Evolutionary conservation across 352 stramenopile genomes (phyloP), one percentile per base, ranked within the genome.

Genomic region (Blastocystis sp.): DNA sequence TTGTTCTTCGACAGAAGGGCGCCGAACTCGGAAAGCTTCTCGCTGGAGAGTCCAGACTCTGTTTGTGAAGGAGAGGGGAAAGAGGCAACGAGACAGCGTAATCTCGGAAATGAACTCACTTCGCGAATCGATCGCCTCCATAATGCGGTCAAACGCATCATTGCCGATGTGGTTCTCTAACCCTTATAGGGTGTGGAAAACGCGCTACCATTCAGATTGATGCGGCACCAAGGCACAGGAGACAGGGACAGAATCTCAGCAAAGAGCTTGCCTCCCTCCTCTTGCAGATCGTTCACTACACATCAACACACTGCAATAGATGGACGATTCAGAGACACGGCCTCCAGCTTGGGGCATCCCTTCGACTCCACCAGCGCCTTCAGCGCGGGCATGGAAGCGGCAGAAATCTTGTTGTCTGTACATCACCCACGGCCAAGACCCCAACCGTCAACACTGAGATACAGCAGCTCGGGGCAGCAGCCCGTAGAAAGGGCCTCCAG

Each of bases 111-210:
- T 34, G 14, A 21, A 54, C 2, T 21, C 11, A 17, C 21, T 19
- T 4, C 48, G 38, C 9, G 48, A 38, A 19, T 63, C 40, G 71
- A 81, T 10, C 4, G 34, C 71, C 38, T 81, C 71, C 40, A 81
- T 6, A 38, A 81, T 21, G 9, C 48, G 19, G 28, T 81, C 48
- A 21, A 81, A 64, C 3, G 48, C 71, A 34, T 21, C 38, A 34
- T 81, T 54, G 71, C 52, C 52, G 38, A 81, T 81, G 45, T 81
- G 71, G 54, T 81, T 81, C 48, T 81, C 71, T 81, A 19, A 14
- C 42, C 4, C 34, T 28, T 3, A 64, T 19, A 21, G 24, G n/a
- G 43, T n/a, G 11, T n/a, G 54, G 4, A 34, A 34, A 17, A 0
- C 14, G 28, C n/a, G 19, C 1, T 34, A 81, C 71, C 71, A 42